Evolutionary conservation across 768 basidiomycete genomes (phyloP), one percentile per base, ranked within the genome.

Genomic region (Russula sp.): DNA sequence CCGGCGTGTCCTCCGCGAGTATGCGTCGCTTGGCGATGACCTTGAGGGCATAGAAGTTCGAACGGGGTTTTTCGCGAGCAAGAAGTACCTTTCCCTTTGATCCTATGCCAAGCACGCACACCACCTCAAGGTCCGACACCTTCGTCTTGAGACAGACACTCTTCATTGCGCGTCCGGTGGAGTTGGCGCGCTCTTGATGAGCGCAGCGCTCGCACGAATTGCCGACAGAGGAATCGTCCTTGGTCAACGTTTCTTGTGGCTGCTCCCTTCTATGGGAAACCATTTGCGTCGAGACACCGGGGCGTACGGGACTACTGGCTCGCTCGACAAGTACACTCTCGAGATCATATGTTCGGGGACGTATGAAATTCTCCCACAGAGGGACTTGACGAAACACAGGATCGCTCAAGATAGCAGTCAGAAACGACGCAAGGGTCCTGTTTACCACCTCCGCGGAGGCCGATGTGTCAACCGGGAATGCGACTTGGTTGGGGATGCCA

Each of bases 1-100:
- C 86, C 58, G 98, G 77, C 74, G 98, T 96, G 72, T 95, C 93
- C 69, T 97, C 93, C 2, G 94, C 93, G 56, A 98, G 79, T 25
- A 99, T 96, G 73, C 96, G 93, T 58, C 93, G 83, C 77, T 98
- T 99, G 65, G 93, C 93, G 75, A 99, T 97, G 5, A 95, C 95
- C 75, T 99, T 99, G 76, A 98, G 81, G 41, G 96, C 96, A 71
- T 88, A 94, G 47, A 96, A 74, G 58, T 85, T 83, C 49, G 80
- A 67, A 29, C 85, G 83, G 22, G 75, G 74, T 75, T 88, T 89
- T 69, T 96, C 86, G 67, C 84, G 82, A 50, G 97, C 96, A 57
- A 98, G 83, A 41, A 98, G 75, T 25, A 98, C 96, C 73, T 98
- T 97, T 50, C 96, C 96, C 5, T 96, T 96, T 70, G 95, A 98